phyloP scores from a whole-genome alignment of 73 alveolate genomes.

The Strombidium stylifer region DNA sequence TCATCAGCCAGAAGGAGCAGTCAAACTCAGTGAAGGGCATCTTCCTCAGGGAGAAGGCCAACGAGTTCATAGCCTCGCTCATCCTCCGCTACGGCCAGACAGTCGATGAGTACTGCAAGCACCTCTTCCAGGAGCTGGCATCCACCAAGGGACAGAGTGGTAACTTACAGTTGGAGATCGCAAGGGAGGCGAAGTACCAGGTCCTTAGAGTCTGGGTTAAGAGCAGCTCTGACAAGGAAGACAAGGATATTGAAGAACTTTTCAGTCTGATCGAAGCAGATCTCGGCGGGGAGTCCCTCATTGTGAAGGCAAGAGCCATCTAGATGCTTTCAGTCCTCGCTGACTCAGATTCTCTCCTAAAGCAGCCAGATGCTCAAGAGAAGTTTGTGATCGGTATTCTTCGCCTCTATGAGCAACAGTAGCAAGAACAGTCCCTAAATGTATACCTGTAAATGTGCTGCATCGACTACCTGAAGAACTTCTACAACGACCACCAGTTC shows the following conservation, averaged over 20 bases:
- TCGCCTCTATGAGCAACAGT: too few relatives aligned
- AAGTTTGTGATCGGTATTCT: slow-evolving; percentile 21
- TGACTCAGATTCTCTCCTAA: slow-evolving; percentile 14
- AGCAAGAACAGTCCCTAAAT: too few relatives aligned
- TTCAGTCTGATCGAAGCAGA: background rate
- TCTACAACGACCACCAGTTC: slow-evolving; percentile 29
- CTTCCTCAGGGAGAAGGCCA: slow-evolving; percentile 44
- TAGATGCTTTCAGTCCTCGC: slow-evolving; percentile 12
- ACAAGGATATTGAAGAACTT: background rate
- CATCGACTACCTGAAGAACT: slow-evolving; percentile 29
- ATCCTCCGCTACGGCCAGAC: slow-evolving; percentile 13
- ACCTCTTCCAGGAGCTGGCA: background rate
- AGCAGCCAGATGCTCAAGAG: background rate
- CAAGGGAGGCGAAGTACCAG: slow-evolving; percentile 34
- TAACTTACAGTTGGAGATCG: background rate
- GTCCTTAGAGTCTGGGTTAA: slow-evolving; percentile 18
- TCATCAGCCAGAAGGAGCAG: slow-evolving; percentile 11
- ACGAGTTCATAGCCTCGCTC: slow-evolving; percentile 9
- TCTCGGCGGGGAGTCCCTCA: background rate
- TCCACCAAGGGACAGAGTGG: background rate
- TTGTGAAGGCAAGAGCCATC: slow-evolving; percentile 28
- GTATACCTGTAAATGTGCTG: slow-evolving; percentile 30
- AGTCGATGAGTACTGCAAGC: slow-evolving; percentile 15
- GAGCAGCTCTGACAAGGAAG: slow-evolving; percentile 30
- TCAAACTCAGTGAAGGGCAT: slow-evolving; percentile 24